Evolutionary conservation across 2,329 filamentous ascomycete species (phyloP).

Genomic region (Emergomyces pasteurianus): DNA sequence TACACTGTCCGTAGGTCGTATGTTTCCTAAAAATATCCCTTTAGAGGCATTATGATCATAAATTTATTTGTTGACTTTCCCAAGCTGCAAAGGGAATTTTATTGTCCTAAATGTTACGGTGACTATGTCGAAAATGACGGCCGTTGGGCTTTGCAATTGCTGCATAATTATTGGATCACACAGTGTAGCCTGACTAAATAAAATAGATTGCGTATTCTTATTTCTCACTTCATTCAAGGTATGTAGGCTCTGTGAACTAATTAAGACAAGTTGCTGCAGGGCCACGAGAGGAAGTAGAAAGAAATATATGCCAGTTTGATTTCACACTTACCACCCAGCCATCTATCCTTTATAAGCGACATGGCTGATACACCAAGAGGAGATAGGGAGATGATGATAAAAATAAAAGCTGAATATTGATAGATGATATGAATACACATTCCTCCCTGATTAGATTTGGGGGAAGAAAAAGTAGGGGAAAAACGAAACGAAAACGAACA

Average conservation of each 20-base stretch:
- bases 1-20: too few species aligned
- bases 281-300: neutral
- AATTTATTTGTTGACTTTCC: too few species aligned
- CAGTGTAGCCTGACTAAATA: too few species aligned
- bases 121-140: too few species aligned
- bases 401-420: neutral
- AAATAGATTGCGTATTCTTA: neutral
- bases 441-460: neutral
- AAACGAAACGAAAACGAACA: neutral
- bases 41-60: too few species aligned
- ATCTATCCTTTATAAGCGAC: neutral
- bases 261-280: neutral
- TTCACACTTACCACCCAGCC: neutral
- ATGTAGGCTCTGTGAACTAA: too few species aligned
- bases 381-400: neutral
- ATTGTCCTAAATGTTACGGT: neutral
- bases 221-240: too few species aligned
- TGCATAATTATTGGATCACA: too few species aligned
- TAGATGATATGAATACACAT: constrained; percentile 1
- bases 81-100: neutral
- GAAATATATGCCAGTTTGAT: neutral
- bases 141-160: too few species aligned
- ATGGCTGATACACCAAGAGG: neutral
- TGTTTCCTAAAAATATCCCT: too few species aligned
- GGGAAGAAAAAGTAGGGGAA: neutral